Conservation (phyloP, 495 filamentous ascomycete genomes). For the Wilcoxina mikolae region DNA sequence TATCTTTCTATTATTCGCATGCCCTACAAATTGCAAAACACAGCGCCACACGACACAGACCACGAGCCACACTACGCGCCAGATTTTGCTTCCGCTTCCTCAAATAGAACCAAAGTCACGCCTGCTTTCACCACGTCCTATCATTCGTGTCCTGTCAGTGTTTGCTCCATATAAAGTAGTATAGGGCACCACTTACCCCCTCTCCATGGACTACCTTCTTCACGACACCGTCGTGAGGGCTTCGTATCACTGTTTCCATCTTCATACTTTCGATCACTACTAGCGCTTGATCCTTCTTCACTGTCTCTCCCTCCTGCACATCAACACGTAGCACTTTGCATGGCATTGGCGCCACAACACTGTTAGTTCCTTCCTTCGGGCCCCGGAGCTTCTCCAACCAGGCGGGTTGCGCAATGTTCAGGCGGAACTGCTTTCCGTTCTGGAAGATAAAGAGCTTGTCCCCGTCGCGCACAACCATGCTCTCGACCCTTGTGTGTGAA, state of each 20-base stretch:
- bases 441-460: slow-evolving; percentile 69
- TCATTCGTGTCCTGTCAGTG: neutral
- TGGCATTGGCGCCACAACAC: slow-evolving; percentile 83
- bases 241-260: slow-evolving; percentile 93
- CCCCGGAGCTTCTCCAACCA: slow-evolving; percentile 84
- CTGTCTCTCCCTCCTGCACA: slow-evolving; percentile 60
- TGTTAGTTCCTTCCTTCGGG: slow-evolving; percentile 61
- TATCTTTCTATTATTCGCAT: neutral
- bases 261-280: slow-evolving; percentile 99
- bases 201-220: slow-evolving; percentile 68
- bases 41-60: neutral
- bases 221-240: slow-evolving; percentile 67
- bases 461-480: slow-evolving; percentile 56
- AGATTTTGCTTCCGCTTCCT: slow-evolving; percentile 24
- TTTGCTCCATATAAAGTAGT: neutral
- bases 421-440: slow-evolving; percentile 58
- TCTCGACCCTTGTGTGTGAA: slow-evolving; percentile 63
- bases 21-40: neutral
- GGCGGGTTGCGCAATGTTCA: slow-evolving; percentile 49
- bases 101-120: slow-evolving; percentile 41
- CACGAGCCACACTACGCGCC: neutral
- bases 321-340: slow-evolving; percentile 83
- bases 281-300: slow-evolving; percentile 72
- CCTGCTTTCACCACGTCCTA: slow-evolving; percentile 47
- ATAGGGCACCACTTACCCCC: slow-evolving; percentile 49